Evolutionary conservation across 2,329 filamentous ascomycete species (phyloP), one percentile per base, ranked within the genome.

Genomic region (Colletotrichum sp.): DNA sequence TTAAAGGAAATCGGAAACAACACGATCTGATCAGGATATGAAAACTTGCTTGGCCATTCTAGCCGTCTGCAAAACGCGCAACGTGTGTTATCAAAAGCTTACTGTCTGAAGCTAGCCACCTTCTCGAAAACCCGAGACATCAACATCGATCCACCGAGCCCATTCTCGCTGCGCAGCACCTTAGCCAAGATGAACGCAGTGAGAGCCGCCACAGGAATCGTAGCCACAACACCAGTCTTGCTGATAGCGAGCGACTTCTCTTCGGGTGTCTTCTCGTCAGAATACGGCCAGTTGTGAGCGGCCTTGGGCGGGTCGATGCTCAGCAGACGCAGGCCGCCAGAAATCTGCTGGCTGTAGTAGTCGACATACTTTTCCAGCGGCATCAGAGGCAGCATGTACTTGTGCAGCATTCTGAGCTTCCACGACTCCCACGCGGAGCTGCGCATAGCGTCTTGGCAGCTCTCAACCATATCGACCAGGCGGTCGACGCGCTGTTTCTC

Each of bases 391-490:
- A 67, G 10, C 21, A 76, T 26, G 12, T 72, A 73, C 30, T 72
- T 64, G 64, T 69, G 65, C 28, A 73, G 4, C 69, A 73, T 6
- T 13, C 73, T 65, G 4, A 60, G 63, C 30, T 60, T 57, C 70
- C 65, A 72, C 7, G 64, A 68, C 30, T 73, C 44, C 73, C 70
- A 73, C 4, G 64, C 70, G 3, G 73, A 73, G 26, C 32, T 49
- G 49, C 70, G 73, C 73, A 76, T 76, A 10, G 73, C 73, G 9
- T 73, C 64, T 26, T 76, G 73, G 59, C 73, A 69, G 39, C 52
- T 28, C 34, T 76, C 64, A 7, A 76, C 73, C 73, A 73, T 73
- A 6, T 65, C 34, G 6, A 44, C 44, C 2, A 76, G 26, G 6
- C 70, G 57, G 6, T 49, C 57, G 24, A 76, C 36, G 28, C 73